Base-by-base conservation (phyloP, 2,329 filamentous ascomycete genomes). In the Trichophyton mentagrophytes region DNA sequence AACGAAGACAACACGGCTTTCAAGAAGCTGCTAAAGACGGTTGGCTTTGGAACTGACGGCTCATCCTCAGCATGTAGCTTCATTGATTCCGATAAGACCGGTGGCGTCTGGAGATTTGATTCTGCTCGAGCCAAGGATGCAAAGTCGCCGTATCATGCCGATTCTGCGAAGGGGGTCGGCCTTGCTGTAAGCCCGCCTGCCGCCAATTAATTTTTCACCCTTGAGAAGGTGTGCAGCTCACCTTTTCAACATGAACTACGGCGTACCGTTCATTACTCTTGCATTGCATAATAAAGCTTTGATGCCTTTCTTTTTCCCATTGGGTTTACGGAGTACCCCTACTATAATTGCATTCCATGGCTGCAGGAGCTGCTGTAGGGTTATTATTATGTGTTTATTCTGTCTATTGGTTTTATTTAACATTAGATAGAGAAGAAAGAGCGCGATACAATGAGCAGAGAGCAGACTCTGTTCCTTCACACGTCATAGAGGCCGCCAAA, bases 81-180 rank as follows among this genome's bases (percentile, higher is more conserved):
- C 6, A 69, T 84, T 17, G 86, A 88, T 65, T 74, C 79, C 40
- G 81, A 83, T 55, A 85, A 86, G 75, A 89, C 86, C 1, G 83
- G 82, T 60, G 86, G 86, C 0, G 78, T 89, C 36, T 89, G 86
- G 86, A 76, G 82, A 62, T 89, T 86, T 70, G 83, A 87, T 71
- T 71, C 78, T 64, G 70, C 76, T 61, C 81, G 80, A 68, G 80
- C 78, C 6, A 68, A 67, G n/a, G 70, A 66, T 61, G 75, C 76
- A 22, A 67, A 69, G 60, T 71, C 72, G 11, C 76, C 76, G 8
- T 78, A 77, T 65, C 73, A 77, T 65, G 69, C 71, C 60, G 67
- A 69, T 59, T 74, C 73, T 27, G 67, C 68, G 22, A 68, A 73
- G 57, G 76, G 74, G 8, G 65, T 78, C n/a, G 76, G 76, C 4